A percentile compares a stretch with the other conserved stretches of the same genome.
These are phyloP conservation scores for Fusarium torreyae DNA, from an alignment of 2,329 filamentous ascomycete species.

Conservation along the genomic window DNA sequence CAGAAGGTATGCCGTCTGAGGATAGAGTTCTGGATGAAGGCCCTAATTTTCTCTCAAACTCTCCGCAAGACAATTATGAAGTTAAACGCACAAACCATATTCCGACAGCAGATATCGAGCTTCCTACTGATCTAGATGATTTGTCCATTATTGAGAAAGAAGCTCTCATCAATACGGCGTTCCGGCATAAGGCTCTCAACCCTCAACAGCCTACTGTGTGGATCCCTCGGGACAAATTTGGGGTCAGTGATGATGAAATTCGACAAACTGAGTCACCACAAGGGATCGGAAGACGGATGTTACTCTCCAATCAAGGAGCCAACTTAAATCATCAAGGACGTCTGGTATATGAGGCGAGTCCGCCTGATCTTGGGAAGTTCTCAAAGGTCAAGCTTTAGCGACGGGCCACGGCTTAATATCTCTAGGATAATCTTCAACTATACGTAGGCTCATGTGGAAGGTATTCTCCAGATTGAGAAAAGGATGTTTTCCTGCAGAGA, in stretches of 20 bases:
- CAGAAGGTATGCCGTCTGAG: constrained; percentile 2
- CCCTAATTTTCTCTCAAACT: not conserved
- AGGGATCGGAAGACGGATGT: no score
- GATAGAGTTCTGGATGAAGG: constrained; percentile 73
- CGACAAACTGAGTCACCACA: no score
- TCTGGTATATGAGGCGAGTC: no score
- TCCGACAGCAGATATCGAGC: not conserved
- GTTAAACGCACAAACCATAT: not conserved
- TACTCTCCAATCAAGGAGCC: no score
- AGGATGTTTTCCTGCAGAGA: no score
- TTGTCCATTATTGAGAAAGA: not conserved
- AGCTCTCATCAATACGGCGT: not conserved
- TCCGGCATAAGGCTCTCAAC: not conserved
- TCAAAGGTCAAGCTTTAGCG: no score
- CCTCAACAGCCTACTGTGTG: not conserved
- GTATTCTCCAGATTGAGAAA: no score
- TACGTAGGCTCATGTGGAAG: no score
- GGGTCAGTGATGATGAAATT: constrained; percentile 1
- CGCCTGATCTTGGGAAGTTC: no score
- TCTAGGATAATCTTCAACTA: no score
- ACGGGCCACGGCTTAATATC: no score
- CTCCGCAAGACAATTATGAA: not conserved
- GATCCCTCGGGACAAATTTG: not conserved
- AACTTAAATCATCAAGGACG: no score
- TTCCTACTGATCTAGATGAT: not conserved